Evolutionary conservation across 2,329 filamentous ascomycete genomes (phyloP).

Genomic region (Rutstroemia sp.): DNA sequence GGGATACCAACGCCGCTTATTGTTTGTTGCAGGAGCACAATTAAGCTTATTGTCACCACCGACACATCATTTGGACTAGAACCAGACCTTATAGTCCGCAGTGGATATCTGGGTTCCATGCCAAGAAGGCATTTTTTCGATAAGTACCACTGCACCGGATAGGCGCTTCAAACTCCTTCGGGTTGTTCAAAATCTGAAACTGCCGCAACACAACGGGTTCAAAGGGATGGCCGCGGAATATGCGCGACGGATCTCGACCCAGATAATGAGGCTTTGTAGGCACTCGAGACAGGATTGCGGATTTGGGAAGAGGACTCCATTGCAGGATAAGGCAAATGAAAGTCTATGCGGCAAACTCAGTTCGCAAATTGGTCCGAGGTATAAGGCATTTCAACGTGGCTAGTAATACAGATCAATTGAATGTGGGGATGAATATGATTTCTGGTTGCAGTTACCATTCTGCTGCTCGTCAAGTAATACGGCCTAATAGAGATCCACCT

Average conservation of each 20-base stretch:
- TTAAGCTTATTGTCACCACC: constrained; percentile 2
- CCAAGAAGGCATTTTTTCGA: neutral
- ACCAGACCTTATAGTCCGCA: neutral
- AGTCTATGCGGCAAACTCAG: neutral
- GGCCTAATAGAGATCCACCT: neutral
- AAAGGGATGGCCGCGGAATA: neutral
- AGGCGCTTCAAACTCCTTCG: neutral
- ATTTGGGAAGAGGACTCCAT: neutral
- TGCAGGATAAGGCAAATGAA: neutral
- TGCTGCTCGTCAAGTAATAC: constrained; percentile 2
- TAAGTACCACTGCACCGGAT: neutral
- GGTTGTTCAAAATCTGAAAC: neutral
- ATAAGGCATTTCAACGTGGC: neutral
- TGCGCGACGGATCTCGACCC: neutral
- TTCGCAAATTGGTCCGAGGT: neutral
- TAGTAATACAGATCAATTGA: neutral
- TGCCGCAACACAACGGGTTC: neutral
- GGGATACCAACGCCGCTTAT: neutral
- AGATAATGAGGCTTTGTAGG: neutral
- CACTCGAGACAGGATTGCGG: neutral
- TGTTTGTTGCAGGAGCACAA: neutral
- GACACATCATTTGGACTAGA: neutral
- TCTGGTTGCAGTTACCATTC: neutral
- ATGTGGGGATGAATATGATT: neutral
- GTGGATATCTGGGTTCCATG: neutral